phyloP scores from a whole-genome alignment of 2,329 filamentous ascomycete species.

The Aspergillus terreus region DNA sequence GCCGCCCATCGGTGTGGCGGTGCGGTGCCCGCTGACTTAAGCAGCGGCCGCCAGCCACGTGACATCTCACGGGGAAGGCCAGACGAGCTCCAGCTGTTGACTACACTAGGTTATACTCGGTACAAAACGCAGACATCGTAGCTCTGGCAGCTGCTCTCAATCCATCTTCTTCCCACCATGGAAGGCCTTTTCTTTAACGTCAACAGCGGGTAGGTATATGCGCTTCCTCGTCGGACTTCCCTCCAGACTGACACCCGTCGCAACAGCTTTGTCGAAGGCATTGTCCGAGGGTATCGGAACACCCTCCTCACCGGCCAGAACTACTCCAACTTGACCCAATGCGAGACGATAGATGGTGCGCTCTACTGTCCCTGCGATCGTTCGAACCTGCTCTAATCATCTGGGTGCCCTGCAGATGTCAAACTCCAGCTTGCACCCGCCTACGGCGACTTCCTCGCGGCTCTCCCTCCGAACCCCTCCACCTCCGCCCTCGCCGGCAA shows the following conservation, averaged over 20 bases:
- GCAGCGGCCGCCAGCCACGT: conserved; percentile 15
- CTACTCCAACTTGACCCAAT: conserved; percentile 95
- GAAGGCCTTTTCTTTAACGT: conserved; percentile 94
- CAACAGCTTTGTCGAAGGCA: conserved; percentile 86
- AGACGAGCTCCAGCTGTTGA: conserved; percentile 9
- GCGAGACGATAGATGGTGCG: conserved; percentile 92
- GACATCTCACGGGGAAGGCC: conserved; percentile 12
- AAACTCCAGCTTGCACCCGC: conserved; percentile 96
- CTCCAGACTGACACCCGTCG: conserved; percentile 16
- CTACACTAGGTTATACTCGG: no score
- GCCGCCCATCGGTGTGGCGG: conserved; percentile 9
- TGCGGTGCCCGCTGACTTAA: conserved; percentile 16
- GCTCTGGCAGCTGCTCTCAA: conserved; percentile 2
- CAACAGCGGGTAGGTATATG: conserved; percentile 70
- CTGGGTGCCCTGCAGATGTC: conserved; percentile 61
- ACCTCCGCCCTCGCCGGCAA: conserved; percentile 92
- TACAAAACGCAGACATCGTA: conserved; percentile 10
- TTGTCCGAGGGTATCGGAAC: conserved; percentile 96
- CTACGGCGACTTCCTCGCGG: conserved; percentile 93
- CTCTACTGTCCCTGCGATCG: not conserved
- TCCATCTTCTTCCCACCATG: conserved; percentile 51
- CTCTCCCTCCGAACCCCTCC: conserved; percentile 91
- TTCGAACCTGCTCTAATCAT: not conserved
- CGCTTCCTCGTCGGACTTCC: not conserved
- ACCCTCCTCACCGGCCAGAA: conserved; percentile 82